Conservation (phyloP, 495 filamentous ascomycete genomes). For the Rostrohypoxylon terebratum region DNA sequence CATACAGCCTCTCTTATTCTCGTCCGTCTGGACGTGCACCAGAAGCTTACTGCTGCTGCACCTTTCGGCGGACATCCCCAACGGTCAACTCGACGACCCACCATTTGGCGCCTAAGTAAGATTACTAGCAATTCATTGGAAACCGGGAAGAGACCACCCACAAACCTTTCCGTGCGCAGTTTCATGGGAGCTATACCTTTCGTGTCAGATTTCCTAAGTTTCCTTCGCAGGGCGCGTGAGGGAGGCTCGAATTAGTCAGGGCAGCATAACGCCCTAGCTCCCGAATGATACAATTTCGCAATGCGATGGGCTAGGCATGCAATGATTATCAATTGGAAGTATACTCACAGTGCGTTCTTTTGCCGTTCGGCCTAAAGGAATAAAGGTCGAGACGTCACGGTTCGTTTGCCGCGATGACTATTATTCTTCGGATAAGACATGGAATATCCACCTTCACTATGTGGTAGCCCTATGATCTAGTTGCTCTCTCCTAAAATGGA, state of each 20-base stretch:
- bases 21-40: conserved; percentile 39
- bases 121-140: conserved; percentile 46
- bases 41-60: conserved; percentile 46
- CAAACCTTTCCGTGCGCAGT: conserved; percentile 25
- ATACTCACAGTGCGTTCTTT: conserved; percentile 4
- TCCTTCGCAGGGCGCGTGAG: conserved; percentile 25
- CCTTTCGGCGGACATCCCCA: conserved; percentile 52
- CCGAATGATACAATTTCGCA: conserved; percentile 26
- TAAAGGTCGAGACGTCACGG: conserved; percentile 33
- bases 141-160: conserved; percentile 31
- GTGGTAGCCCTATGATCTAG: conserved; percentile 51
- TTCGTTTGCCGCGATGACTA: conserved; percentile 17
- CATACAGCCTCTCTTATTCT: conserved; percentile 37
- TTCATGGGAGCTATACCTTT: conserved; percentile 40
- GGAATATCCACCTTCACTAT: conserved; percentile 41
- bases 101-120: conserved; percentile 45
- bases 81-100: conserved; percentile 49
- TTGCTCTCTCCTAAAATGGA: conserved; percentile 51
- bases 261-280: conserved; percentile 17
- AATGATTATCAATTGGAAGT: conserved; percentile 11
- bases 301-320: conserved; percentile 23
- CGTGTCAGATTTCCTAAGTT: conserved; percentile 30
- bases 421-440: conserved; percentile 44
- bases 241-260: conserved; percentile 35
- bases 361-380: conserved; percentile 24